phyloP scores from a whole-genome alignment of 2,329 filamentous ascomycete genomes.

The Sporothrix euskadiensis region DNA sequence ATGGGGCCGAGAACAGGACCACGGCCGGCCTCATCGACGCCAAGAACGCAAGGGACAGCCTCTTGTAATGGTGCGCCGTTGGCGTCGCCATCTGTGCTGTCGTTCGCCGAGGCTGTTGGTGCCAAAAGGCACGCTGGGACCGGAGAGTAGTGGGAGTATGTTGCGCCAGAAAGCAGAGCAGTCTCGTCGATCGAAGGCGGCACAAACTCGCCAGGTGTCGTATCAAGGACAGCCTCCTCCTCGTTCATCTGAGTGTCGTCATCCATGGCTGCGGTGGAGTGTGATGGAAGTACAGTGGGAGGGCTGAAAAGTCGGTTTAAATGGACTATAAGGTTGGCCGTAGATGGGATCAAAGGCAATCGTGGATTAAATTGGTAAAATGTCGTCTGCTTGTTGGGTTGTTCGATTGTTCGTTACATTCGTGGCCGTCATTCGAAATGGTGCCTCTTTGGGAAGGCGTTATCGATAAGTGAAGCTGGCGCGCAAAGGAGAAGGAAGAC shows the following conservation, averaged over 20 bases:
- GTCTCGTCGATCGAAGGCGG: conserved; percentile 66
- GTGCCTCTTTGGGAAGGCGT: background rate
- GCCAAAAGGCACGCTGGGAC: conserved; percentile 63
- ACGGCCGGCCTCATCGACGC: conserved; percentile 90
- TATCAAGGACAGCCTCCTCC: conserved; percentile 41
- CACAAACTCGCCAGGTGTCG: conserved; percentile 52
- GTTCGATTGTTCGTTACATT: background rate
- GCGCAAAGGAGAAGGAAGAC: background rate
- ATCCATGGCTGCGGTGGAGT: background rate
- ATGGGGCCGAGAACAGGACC: conserved; percentile 87
- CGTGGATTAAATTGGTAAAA: background rate
- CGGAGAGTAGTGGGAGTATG: conserved; percentile 71
- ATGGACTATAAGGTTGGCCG: background rate
- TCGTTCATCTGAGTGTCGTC: conserved; percentile 33
- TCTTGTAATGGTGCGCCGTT: conserved; percentile 14
- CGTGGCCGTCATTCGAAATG: background rate
- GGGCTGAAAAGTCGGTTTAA: background rate
- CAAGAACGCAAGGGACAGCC: conserved; percentile 69
- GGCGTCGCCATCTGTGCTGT: conserved; percentile 24
- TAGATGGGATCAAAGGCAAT: background rate
- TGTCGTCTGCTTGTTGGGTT: background rate
- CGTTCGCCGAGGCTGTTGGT: conserved; percentile 34
- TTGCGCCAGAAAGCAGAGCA: conserved; percentile 62
- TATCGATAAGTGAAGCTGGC: conserved; percentile 25
- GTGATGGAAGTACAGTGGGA: background rate